phyloP scores from a whole-genome alignment of 2,329 filamentous ascomycete species.

The Aspergillus sclerotialis region DNA sequence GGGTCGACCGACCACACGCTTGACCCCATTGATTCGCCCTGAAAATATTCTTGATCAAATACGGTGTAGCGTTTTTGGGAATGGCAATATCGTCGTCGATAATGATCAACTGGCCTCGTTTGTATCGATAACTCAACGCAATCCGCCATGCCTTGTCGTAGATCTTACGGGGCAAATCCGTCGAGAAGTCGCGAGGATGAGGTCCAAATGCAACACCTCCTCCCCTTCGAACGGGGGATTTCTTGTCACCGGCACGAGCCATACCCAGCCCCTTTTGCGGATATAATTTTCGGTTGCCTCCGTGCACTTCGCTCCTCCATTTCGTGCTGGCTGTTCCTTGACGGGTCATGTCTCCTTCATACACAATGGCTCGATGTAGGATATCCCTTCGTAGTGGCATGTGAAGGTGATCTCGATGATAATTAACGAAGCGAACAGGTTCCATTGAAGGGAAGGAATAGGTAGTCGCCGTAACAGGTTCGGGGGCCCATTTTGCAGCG shows the following conservation, averaged over 20 bases:
- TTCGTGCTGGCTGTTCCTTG: conserved; percentile 81
- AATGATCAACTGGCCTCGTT: conserved; percentile 77
- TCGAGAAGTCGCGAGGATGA: conserved; percentile 83
- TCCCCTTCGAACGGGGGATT: conserved; percentile 73
- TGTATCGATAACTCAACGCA: conserved; percentile 84
- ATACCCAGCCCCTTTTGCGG: conserved; percentile 80
- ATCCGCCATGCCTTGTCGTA: conserved; percentile 96
- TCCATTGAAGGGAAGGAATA: conserved; percentile 87
- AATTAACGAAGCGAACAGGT: conserved; percentile 68
- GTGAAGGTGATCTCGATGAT: conserved; percentile 73
- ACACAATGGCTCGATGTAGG: conserved; percentile 84
- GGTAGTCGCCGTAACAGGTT: conserved; percentile 72
- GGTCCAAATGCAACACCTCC: conserved; percentile 90
- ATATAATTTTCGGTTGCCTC: conserved; percentile 72
- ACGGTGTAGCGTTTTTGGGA: conserved; percentile 46
- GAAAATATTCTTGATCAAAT: conserved; percentile 63
- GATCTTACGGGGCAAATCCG: conserved; percentile 74
- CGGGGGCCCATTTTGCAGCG: conserved; percentile 31
- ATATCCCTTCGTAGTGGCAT: conserved; percentile 86
- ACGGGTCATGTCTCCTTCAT: conserved; percentile 82
- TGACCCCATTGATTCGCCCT: conserved; percentile 63
- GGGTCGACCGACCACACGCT: conserved; percentile 61
- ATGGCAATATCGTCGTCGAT: conserved; percentile 69
- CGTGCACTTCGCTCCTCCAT: conserved; percentile 74
- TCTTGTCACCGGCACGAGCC: conserved; percentile 72